Evolutionary conservation across 1,139 yeast genomes (phyloP).

Genomic region (Sugiyamaella pinicola): DNA sequence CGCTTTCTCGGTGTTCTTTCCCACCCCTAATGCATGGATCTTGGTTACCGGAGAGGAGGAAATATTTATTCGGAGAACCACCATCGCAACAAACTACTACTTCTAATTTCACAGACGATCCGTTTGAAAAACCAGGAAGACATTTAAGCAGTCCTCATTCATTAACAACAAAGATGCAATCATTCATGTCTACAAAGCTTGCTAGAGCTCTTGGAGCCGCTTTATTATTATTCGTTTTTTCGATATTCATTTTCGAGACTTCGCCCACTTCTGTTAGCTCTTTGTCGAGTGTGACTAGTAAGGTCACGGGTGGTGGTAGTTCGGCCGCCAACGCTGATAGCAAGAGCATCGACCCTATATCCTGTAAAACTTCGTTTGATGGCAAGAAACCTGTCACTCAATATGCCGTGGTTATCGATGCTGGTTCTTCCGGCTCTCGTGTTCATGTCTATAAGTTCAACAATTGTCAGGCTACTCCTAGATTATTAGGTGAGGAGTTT

Average conservation of each 20-base stretch:
- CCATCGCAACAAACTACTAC: background rate
- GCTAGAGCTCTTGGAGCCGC: slow-evolving; percentile 23
- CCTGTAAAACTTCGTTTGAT: slow-evolving; percentile 41
- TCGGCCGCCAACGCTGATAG: slow-evolving; percentile 5
- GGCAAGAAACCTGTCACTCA: slow-evolving; percentile 46
- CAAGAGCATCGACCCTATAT: slow-evolving; percentile 30
- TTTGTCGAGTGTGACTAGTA: background rate
- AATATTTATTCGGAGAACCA: slow-evolving; percentile 18
- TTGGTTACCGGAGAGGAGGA: slow-evolving; percentile 15
- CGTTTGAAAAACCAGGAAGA: slow-evolving; percentile 25
- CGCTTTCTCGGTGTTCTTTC: background rate
- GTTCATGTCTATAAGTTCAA: slow-evolving; percentile 91
- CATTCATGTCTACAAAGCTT: slow-evolving; percentile 17
- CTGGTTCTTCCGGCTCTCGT: slow-evolving; percentile 96
- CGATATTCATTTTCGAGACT: slow-evolving; percentile 16
- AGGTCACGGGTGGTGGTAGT: background rate
- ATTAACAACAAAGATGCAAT: slow-evolving; percentile 17
- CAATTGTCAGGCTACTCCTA: slow-evolving; percentile 78
- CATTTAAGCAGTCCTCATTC: slow-evolving; percentile 19
- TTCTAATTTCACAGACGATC: slow-evolving; percentile 22
- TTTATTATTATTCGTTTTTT: slow-evolving; percentile 11
- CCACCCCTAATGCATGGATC: slow-evolving; percentile 15
- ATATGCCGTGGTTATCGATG: slow-evolving; percentile 90
- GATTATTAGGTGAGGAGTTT: slow-evolving; percentile 73
- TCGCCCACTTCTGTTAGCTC: slow-evolving; percentile 14